phyloP scores from a whole-genome alignment of 2,329 filamentous ascomycete species.

The Aspergillus novofumigatus region DNA sequence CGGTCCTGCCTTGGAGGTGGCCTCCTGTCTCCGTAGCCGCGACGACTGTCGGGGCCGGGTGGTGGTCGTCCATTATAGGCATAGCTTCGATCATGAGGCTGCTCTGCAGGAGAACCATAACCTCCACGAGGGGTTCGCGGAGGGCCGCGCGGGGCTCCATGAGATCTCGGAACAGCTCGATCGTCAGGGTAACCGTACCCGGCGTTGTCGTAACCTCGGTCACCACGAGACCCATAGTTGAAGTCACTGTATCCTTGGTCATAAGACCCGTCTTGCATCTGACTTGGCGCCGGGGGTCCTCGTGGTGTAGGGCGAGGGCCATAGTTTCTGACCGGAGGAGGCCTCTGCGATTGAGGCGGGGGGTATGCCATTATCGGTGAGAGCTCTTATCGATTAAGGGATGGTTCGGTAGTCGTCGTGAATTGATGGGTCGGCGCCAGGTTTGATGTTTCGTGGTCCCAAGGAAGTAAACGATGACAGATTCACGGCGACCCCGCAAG shows the following conservation, averaged over 20 bases:
- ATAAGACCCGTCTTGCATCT: conserved; percentile 22
- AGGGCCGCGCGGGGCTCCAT: conserved; percentile 23
- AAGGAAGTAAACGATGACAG: not conserved
- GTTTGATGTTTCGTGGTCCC: not conserved
- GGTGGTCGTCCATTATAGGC: conserved; percentile 24
- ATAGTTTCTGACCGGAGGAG: conserved; percentile 32
- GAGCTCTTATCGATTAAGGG: not conserved
- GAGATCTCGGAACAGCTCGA: conserved; percentile 23
- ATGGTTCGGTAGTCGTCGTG: not conserved
- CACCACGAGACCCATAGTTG: conserved; percentile 22
- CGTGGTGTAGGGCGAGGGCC: conserved; percentile 19
- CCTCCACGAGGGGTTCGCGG: conserved; percentile 31
- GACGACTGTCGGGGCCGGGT: conserved; percentile 21
- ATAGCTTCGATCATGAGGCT: conserved; percentile 16
- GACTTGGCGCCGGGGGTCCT: conserved; percentile 16
- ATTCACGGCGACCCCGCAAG: not conserved
- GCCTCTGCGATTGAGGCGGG: conserved; percentile 28
- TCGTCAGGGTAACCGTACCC: conserved; percentile 25
- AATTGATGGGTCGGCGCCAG: not conserved
- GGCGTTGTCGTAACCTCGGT: conserved; percentile 23
- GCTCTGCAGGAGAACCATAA: conserved; percentile 20
- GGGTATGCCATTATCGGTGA: conserved; percentile 34
- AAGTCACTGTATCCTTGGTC: conserved; percentile 23
- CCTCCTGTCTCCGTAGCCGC: conserved; percentile 24
- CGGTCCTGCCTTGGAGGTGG: conserved; percentile 29